These are phyloP conservation scores for Pichia deserticola DNA, from an alignment of 805 yeast species.

Conservation along the genomic window DNA sequence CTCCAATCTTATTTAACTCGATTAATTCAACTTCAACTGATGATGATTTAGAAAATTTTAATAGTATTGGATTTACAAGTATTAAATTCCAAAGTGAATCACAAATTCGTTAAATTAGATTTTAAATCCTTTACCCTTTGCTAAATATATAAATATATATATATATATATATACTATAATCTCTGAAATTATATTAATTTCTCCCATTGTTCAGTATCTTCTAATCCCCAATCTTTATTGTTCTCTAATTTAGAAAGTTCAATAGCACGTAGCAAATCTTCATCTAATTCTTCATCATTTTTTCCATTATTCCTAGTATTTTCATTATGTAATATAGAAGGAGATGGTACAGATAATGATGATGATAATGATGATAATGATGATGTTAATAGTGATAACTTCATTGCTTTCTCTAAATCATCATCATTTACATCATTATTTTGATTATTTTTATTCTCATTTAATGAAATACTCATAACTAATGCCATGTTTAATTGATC, in stretches of 20 bases:
- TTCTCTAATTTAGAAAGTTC: conserved; percentile 12
- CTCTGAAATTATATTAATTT: not conserved
- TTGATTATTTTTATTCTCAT: conserved; percentile 2
- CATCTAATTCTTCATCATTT: conserved; percentile 6
- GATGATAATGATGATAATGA: not conserved
- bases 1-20: conserved; percentile 23
- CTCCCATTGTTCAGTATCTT: conserved; percentile 8
- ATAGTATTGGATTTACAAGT: conserved; percentile 28
- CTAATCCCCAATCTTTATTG: conserved; percentile 1
- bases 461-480: conserved; percentile 32
- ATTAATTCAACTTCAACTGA: conserved; percentile 19
- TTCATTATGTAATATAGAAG: no score
- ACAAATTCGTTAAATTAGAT: conserved; percentile 19
- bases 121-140: not conserved
- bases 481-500: conserved; percentile 37
- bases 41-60: conserved; percentile 11
- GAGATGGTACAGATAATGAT: not conserved
- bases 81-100: conserved; percentile 27
- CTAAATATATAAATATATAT: not conserved
- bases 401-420: not conserved
- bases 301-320: not conserved
- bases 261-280: conserved; percentile 11
- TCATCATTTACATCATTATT: not conserved
- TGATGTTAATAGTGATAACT: not conserved
- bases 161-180: not conserved